phyloP scores from a whole-genome alignment of 2,329 filamentous ascomycete genomes.

The Cryphonectria nitschkei region DNA sequence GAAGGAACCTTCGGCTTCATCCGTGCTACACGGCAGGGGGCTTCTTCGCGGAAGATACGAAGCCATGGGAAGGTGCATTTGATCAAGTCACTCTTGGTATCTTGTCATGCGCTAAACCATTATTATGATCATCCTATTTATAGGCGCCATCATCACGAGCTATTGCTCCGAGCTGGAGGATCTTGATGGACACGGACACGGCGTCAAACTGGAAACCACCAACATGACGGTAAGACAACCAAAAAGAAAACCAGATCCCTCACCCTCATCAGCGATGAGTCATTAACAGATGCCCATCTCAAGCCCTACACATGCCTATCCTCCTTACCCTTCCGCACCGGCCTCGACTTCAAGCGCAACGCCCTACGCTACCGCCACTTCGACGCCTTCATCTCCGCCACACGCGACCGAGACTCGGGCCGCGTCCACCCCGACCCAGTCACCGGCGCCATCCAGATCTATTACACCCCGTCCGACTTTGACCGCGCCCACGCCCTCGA shows the following conservation, averaged over 20 bases:
- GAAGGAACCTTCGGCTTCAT: constrained; percentile 77
- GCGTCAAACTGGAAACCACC: constrained; percentile 77
- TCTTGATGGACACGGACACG: constrained; percentile 78
- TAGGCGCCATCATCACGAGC: constrained; percentile 76
- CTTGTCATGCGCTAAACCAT: not conserved
- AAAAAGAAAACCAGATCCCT: not conserved
- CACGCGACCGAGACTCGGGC: constrained; percentile 76
- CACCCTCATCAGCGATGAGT: too few relatives aligned
- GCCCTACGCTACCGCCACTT: constrained; percentile 70
- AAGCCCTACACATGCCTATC: constrained; percentile 65
- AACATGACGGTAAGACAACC: constrained; percentile 60
- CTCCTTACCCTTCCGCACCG: constrained; percentile 67
- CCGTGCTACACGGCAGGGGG: constrained; percentile 63
- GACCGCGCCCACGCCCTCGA: constrained; percentile 75
- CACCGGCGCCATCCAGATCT: constrained; percentile 66
- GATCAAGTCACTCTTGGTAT: constrained; percentile 12
- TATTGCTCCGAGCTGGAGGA: constrained; percentile 80
- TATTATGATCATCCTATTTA: constrained; percentile 36
- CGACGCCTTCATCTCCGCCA: constrained; percentile 73
- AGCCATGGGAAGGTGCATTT: constrained; percentile 65
- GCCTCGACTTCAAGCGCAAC: constrained; percentile 73
- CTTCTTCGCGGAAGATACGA: constrained; percentile 70
- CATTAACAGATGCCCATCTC: constrained; percentile 39
- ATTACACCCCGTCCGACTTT: constrained; percentile 71
- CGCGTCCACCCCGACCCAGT: constrained; percentile 72